Base-by-base conservation (phyloP, 176 grass and related monocot genomes). In the Alloteropsis semialata region DNA sequence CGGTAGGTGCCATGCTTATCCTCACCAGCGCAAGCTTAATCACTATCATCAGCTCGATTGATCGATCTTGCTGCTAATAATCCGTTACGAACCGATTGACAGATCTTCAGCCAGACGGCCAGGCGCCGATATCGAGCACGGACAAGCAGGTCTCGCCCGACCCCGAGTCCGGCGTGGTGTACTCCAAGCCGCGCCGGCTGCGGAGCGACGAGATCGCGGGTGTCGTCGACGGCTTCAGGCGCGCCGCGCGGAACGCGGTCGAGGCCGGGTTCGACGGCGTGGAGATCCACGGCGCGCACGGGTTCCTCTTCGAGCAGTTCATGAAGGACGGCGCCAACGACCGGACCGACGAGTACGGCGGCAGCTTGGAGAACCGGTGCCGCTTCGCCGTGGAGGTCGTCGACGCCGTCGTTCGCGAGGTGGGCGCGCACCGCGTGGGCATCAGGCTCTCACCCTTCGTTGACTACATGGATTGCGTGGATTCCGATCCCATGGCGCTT, bases 271-370 rank as follows among this genome's bases (percentile, higher is more conserved):
- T 87, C 18, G 85, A 82, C 10, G 85, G 78, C 3, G 78, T 82
- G 13, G 85, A 82, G 72, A 81, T 87, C 50, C 85, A 87, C 8
- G 72, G 61, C 5, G 78, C 78, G 8, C 41, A 76, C 1, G 51
- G 85, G 1, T 69, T 4, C 11, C 50, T 87, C 49, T 50, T 87
- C 4, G 85, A 87, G 85, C 71, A 87, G 1, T 87, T 87, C 39
- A 82, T 87, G 78, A 87, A 82, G 41, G 77, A 83, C 17, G 27
- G 70, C 15, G 24, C 70, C 10, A 83, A 75, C 24, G 70, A 65
- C 57, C 81, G 81, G 5, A 2, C 30, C 0, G 81, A 75, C 16
- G n/a, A 65, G n/a, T 75, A 83, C 3, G 70, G 81, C 3, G 81
- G 81, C 10, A 83, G 81, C 43, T 57, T 83, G 10, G 81, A 83